These are phyloP conservation scores for Chytridiales sp. DNA, from an alignment of 371 early-diverging fungal species.

Conservation along the genomic window DNA sequence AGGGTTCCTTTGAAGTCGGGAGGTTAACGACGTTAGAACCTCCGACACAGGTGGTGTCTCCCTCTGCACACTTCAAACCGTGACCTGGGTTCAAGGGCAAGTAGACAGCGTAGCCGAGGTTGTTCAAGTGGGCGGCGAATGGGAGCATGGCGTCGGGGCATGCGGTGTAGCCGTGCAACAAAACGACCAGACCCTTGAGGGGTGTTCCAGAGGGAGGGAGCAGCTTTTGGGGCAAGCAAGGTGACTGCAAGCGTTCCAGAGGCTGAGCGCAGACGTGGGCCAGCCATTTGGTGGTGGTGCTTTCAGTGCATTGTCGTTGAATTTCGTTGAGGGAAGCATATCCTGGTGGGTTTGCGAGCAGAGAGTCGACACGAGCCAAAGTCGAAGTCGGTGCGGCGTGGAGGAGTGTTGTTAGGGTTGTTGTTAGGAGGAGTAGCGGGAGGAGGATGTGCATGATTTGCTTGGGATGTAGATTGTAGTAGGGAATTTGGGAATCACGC, in stretches of 20 bases:
- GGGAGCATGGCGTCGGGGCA: constrained; percentile 12
- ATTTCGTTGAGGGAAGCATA: no score
- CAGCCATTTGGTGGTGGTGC: constrained; percentile 6
- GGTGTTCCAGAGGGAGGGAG: neutral
- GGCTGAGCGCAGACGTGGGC: constrained; percentile 1
- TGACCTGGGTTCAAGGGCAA: constrained; percentile 14
- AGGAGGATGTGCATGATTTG: no score
- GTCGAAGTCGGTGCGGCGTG: no score
- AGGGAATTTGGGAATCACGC: no score
- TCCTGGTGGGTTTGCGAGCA: no score
- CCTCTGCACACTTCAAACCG: constrained; percentile 1
- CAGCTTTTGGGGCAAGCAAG: constrained; percentile 10
- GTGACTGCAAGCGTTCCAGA: neutral
- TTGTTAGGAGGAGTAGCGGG: no score
- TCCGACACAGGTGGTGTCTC: neutral
- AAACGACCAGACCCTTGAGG: constrained; percentile 9
- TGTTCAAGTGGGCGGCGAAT: neutral
- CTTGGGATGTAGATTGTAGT: no score
- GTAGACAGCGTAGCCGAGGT: neutral
- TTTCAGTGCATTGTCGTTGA: no score
- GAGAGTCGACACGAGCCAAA: no score
- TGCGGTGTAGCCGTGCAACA: constrained; percentile 17
- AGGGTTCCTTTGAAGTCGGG: constrained; percentile 1
- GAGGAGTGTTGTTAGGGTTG: no score
- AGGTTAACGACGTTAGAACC: neutral